A percentile compares a stretch with the other conserved stretches of the same genome.
These are phyloP conservation scores for Rhododendron simsii DNA, from an alignment of 148 eudicot species.

Conservation along the genomic window DNA sequence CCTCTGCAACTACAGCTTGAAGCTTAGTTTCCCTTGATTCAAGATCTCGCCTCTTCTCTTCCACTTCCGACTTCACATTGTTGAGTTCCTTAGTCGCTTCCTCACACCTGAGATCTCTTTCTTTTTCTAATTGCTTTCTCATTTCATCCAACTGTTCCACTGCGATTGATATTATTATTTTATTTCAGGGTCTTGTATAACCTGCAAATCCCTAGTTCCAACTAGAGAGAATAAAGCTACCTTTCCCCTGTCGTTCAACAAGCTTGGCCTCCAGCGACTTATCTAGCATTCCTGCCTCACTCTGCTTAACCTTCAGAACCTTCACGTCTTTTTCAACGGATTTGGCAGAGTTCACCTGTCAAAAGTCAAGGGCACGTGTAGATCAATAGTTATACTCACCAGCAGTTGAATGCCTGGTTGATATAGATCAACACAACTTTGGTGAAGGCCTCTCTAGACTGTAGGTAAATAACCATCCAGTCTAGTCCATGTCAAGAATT, in stretches of 20 bases:
- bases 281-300: constrained; percentile 61
- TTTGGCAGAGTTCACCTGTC: constrained; percentile 72
- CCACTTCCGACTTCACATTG: constrained; percentile 61
- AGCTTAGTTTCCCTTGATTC: constrained; percentile 52
- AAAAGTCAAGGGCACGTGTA: constrained; percentile 6
- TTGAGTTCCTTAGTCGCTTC: constrained; percentile 52
- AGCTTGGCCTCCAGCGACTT: constrained; percentile 75
- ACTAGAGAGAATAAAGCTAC: constrained; percentile 28
- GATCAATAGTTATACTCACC: neutral
- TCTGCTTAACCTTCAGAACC: constrained; percentile 58
- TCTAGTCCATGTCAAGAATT: neutral
- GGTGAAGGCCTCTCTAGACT: neutral
- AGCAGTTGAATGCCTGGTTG: neutral
- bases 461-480: neutral
- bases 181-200: constrained; percentile 1
- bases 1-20: constrained; percentile 61
- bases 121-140: constrained; percentile 58
- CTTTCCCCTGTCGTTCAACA: constrained; percentile 72
- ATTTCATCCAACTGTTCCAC: constrained; percentile 61
- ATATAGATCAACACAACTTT: neutral
- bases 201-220: neutral
- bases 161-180: constrained; percentile 18
- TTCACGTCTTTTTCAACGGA: constrained; percentile 75
- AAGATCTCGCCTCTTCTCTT: constrained; percentile 43
- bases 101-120: constrained; percentile 44